A percentile compares a stretch with the other conserved stretches of the same genome.
Conservation (phyloP, 345 rosid genomes). For the Dovyalis caffra region DNA sequence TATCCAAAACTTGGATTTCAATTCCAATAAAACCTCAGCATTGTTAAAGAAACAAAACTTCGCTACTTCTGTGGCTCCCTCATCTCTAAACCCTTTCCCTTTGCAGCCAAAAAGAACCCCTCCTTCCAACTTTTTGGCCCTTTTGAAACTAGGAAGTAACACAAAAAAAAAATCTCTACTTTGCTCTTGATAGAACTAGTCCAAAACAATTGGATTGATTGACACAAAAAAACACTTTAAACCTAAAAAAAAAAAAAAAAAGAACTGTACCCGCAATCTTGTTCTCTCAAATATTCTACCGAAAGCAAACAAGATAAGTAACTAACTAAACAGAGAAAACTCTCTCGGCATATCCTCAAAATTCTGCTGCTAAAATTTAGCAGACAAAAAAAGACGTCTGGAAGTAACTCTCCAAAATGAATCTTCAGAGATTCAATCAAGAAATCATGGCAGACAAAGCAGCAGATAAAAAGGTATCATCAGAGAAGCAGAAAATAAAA, state of each 20-base stretch:
- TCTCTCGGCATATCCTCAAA: background rate
- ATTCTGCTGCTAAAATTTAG: background rate
- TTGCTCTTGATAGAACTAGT: background rate
- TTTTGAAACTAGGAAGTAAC: background rate
- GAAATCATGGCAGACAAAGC: conserved; percentile 45
- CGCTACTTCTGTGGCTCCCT: background rate
- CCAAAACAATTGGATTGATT: background rate
- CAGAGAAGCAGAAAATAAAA: conserved; percentile 15
- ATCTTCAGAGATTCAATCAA: conserved; percentile 49
- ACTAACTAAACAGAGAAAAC: background rate
- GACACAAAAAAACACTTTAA: background rate
- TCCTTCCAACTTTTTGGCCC: background rate
- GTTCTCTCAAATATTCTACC: background rate
- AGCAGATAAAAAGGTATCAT: conserved; percentile 34
- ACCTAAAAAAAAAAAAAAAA: background rate
- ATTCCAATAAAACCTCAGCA: background rate
- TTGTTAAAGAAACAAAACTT: background rate
- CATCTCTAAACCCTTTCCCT: conserved; percentile 1
- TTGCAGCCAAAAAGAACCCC: conserved; percentile 10
- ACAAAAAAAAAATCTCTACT: no score
- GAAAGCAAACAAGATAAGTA: background rate
- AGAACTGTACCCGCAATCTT: background rate
- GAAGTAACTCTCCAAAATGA: conserved; percentile 12
- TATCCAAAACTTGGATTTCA: background rate
- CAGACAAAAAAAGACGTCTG: background rate